Conservation (phyloP, 2,329 filamentous ascomycete species). For the Diplodia corticola region DNA sequence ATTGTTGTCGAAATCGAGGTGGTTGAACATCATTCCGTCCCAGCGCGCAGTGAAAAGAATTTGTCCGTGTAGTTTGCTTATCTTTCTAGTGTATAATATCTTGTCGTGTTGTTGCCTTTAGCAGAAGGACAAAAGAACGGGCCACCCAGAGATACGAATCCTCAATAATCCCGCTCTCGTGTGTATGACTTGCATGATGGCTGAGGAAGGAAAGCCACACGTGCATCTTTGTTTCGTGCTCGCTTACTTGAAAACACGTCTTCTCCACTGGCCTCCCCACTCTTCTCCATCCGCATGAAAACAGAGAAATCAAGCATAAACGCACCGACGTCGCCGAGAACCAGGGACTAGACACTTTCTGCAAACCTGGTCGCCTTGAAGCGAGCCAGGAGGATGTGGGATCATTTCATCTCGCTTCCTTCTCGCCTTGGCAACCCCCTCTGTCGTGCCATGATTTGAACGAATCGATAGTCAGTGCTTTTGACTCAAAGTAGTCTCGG, state of each 20-base stretch:
- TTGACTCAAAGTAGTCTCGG: too few relatives aligned
- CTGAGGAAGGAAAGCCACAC: neutral
- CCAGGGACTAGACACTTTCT: neutral
- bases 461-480: too few relatives aligned
- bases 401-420: neutral
- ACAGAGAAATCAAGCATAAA: neutral
- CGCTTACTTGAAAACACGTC: neutral
- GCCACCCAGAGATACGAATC: neutral
- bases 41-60: neutral
- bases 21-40: neutral
- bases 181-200: neutral
- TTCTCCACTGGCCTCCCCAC: neutral
- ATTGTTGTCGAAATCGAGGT: constrained; percentile 3
- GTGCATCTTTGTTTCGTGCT: neutral
- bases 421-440: too few relatives aligned
- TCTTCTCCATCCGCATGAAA: neutral
- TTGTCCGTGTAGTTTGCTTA: neutral
- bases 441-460: too few relatives aligned
- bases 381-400: neutral
- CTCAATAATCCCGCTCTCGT: neutral
- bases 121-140: neutral
- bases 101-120: neutral
- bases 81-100: constrained; percentile 19
- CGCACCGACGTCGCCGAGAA: neutral
- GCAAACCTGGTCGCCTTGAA: neutral